phyloP scores from a whole-genome alignment of 495 filamentous ascomycete species.

The Penicillium ucsense region DNA sequence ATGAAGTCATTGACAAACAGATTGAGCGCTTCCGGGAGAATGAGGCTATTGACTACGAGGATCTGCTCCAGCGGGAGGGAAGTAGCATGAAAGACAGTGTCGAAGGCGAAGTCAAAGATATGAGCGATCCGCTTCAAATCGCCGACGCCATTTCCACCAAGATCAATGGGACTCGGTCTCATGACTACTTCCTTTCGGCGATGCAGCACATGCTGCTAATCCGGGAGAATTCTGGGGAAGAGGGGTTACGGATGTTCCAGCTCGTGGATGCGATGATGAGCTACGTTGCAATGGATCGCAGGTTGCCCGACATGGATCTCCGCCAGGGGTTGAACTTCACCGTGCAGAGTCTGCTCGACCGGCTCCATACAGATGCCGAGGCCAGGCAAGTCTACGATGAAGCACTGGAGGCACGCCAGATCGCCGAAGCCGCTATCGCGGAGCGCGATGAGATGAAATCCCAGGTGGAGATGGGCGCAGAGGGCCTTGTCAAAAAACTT shows the following conservation, averaged over 20 bases:
- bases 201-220: conserved; percentile 93
- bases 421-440: conserved; percentile 89
- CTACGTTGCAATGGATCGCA: conserved; percentile 97
- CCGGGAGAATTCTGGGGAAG: conserved; percentile 85
- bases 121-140: conserved; percentile 88
- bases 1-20: conserved; percentile 97
- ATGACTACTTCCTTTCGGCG: conserved; percentile 93
- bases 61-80: conserved; percentile 84
- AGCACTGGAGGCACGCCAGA: conserved; percentile 74
- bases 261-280: conserved; percentile 95
- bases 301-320: conserved; percentile 91
- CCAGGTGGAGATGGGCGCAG: conserved; percentile 86
- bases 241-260: conserved; percentile 93
- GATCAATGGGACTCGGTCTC: conserved; percentile 69
- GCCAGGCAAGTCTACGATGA: conserved; percentile 87
- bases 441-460: conserved; percentile 94
- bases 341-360: conserved; percentile 88
- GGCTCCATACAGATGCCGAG: conserved; percentile 91
- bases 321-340: conserved; percentile 97
- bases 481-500: conserved; percentile 85
- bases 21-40: conserved; percentile 88
- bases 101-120: conserved; percentile 86
- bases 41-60: conserved; percentile 96
- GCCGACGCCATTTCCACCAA: conserved; percentile 88
- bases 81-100: conserved; percentile 82